phyloP scores from a whole-genome alignment of 805 yeast species.

The Saccharomyces jurei region DNA sequence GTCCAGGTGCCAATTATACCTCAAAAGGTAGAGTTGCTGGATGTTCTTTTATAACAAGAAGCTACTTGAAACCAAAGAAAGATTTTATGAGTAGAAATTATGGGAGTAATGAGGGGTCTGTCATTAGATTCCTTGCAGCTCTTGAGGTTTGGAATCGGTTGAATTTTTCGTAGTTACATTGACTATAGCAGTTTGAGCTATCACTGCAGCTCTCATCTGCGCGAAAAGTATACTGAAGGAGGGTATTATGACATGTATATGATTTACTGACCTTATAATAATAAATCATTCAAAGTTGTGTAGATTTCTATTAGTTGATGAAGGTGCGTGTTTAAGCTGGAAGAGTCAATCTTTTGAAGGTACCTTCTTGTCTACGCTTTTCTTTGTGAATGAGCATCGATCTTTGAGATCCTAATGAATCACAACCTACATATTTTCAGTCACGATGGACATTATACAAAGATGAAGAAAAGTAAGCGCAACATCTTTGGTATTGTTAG shows the following conservation, averaged over 20 bases:
- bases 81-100: slow-evolving; percentile 9
- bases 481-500: slow-evolving; percentile 34
- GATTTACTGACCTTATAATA: no score
- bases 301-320: no score
- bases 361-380: slow-evolving; percentile 39
- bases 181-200: no score
- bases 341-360: slow-evolving; percentile 39
- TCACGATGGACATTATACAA: slow-evolving; percentile 48
- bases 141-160: no score
- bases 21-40: slow-evolving; percentile 22
- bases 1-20: slow-evolving; percentile 28
- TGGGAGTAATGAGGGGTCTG: slow-evolving; percentile 2
- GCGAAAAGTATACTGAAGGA: no score
- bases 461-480: slow-evolving; percentile 44
- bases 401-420: slow-evolving; percentile 42
- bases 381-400: slow-evolving; percentile 40
- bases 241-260: no score
- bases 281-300: no score
- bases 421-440: slow-evolving; percentile 46
- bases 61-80: slow-evolving; percentile 27
- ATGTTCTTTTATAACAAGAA: slow-evolving; percentile 25
- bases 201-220: no score
- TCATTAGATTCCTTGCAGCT: slow-evolving; percentile 5
- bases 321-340: slow-evolving; percentile 8
- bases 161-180: no score